Conservation (phyloP, 1,284 basidiomycete species). For the Heterobasidion annosum region DNA sequence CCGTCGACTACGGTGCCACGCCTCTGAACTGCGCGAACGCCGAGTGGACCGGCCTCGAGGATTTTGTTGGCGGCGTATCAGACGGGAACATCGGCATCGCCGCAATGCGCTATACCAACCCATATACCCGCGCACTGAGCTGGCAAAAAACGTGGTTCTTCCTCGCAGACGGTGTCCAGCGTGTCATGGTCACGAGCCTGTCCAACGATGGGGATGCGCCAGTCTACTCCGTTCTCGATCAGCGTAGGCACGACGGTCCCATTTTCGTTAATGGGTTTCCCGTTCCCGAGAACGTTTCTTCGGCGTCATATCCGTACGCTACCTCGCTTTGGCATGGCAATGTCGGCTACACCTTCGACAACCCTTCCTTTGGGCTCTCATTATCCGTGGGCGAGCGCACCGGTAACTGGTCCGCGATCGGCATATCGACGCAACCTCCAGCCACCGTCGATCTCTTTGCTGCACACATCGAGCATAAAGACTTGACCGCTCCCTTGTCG, state of each 20-base stretch:
- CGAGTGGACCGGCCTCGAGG: slow-evolving; percentile 32
- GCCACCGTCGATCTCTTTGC: slow-evolving; percentile 11
- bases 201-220: slow-evolving; percentile 33
- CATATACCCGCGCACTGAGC: slow-evolving; percentile 38
- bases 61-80: slow-evolving; percentile 58
- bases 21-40: slow-evolving; percentile 35
- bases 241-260: slow-evolving; percentile 35
- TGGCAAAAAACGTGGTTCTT: slow-evolving; percentile 72
- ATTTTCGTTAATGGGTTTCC: slow-evolving; percentile 11
- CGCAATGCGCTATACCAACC: slow-evolving; percentile 58
- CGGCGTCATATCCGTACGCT: not conserved
- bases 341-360: slow-evolving; percentile 7
- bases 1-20: slow-evolving; percentile 48
- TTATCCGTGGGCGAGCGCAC: slow-evolving; percentile 9
- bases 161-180: slow-evolving; percentile 51
- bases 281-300: slow-evolving; percentile 1
- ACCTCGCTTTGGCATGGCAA: slow-evolving; percentile 8
- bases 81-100: slow-evolving; percentile 43
- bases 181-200: slow-evolving; percentile 49
- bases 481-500: slow-evolving; percentile 3
- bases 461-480: slow-evolving; percentile 10
- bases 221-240: slow-evolving; percentile 58
- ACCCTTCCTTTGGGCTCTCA: not conserved
- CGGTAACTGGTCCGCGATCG: slow-evolving; percentile 10
- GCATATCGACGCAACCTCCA: slow-evolving; percentile 10